Conservation (phyloP, 768 basidiomycete genomes). For the Pholiota molesta region DNA sequence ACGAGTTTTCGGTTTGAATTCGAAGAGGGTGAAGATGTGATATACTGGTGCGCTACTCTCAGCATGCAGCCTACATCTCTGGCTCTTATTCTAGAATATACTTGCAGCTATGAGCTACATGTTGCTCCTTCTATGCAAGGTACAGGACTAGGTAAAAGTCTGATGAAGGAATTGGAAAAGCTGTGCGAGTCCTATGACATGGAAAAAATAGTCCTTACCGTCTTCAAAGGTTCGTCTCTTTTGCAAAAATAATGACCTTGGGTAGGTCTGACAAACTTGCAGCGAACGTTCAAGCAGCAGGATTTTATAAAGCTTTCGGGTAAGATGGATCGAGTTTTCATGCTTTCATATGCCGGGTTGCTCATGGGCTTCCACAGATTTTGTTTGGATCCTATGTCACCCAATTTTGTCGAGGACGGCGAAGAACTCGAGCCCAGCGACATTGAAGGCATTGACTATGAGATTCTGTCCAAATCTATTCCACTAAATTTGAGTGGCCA, state of each 20-base stretch:
- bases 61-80: neutral
- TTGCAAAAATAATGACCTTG: neutral
- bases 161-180: slow-evolving; percentile 51
- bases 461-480: slow-evolving; percentile 44
- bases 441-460: slow-evolving; percentile 44
- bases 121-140: slow-evolving; percentile 47
- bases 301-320: slow-evolving; percentile 62
- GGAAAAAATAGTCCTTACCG: slow-evolving; percentile 76
- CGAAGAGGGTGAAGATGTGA: slow-evolving; percentile 58
- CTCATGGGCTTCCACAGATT: slow-evolving; percentile 44
- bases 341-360: neutral
- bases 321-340: slow-evolving; percentile 25
- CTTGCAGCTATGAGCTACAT: slow-evolving; percentile 76
- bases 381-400: slow-evolving; percentile 52
- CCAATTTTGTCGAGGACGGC: slow-evolving; percentile 35
- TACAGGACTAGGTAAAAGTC: slow-evolving; percentile 57
- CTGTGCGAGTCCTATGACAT: slow-evolving; percentile 59
- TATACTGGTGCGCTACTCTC: slow-evolving; percentile 63
- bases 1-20: slow-evolving; percentile 75
- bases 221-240: slow-evolving; percentile 60
- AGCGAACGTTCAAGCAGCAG: slow-evolving; percentile 28
- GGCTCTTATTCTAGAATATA: neutral
- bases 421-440: slow-evolving; percentile 26
- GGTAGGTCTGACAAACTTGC: neutral
- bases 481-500: neutral